Base-by-base conservation (phyloP, 306 rosid genomes). In the Psophocarpus tetragonolobus region DNA sequence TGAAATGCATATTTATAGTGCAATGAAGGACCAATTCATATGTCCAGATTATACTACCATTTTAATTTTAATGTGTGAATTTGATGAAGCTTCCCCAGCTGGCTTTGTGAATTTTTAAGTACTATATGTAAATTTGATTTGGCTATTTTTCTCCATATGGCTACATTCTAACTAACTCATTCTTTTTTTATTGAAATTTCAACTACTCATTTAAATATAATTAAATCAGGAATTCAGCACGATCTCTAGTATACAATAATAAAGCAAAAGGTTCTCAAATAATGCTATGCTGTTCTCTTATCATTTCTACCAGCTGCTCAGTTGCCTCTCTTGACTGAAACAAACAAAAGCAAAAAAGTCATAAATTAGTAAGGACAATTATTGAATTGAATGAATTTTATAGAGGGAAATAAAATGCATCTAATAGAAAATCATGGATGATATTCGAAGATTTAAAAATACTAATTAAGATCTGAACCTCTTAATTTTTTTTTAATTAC, bases 41-140 rank as follows among this genome's bases (percentile, higher is more conserved):
- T 12, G 29, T 48, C 29, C 53, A 53, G 14, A 77, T 51, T 9
- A n/a, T 26, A 24, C 14, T 26, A 24, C 14, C 60, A 23, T 77
- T 13, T 38, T 35, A 63, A 62, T 64, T 64, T 65, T 60, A 71
- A 66, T 60, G n/a, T 20, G 33, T 29, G 9, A 3, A 75, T n/a
- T n/a, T n/a, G n/a, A 66, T 78, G 78, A 75, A 70, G 69, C 79
- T 69, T 41, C 74, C 38, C 68, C 48, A 70, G 86, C 87, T 83
- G 82, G 76, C 84, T 24, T 50, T 50, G 13, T 21, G 68, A 51
- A 27, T 67, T 57, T 51, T 41, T 48, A n/a, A 26, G 13, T 7
- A 10, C 53, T 2, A 66, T 21, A 33, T 74, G 17, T 9, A 32
- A 42, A 35, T 11, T 45, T 60, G 26, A 6, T 54, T 41, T 38